A percentile compares a stretch with the other conserved stretches of the same genome.
Conservation (phyloP, 164 flowering plant species). For the Dillenia suffruticosa region DNA sequence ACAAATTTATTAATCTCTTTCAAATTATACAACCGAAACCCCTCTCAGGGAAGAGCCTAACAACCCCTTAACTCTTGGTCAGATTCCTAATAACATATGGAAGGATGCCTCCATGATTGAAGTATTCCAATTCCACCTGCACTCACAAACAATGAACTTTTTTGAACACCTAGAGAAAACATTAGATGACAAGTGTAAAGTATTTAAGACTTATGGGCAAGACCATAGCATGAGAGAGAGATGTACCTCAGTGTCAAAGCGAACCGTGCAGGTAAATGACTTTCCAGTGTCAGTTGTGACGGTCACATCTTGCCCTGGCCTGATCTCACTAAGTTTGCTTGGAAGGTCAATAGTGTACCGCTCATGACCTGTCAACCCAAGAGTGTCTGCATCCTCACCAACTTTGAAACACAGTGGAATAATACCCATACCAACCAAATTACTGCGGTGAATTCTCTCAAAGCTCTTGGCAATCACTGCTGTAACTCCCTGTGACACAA, state of each 20-base stretch:
- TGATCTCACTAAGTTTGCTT: conserved; percentile 50
- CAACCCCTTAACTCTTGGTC: conserved; percentile 21
- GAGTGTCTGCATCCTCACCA: conserved; percentile 81
- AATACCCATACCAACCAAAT: conserved; percentile 85
- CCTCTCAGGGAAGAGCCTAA: no score
- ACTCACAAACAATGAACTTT: conserved; percentile 8
- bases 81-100: conserved; percentile 74
- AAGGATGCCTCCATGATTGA: conserved; percentile 86
- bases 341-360: conserved; percentile 74
- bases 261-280: conserved; percentile 65
- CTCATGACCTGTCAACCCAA: conserved; percentile 76
- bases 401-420: conserved; percentile 75
- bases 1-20: no score
- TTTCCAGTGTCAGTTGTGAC: conserved; percentile 66
- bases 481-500: conserved; percentile 63
- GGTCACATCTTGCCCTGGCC: conserved; percentile 78
- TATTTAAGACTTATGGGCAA: no score
- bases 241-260: conserved; percentile 83
- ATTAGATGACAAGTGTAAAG: background rate
- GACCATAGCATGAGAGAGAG: background rate
- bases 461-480: conserved; percentile 87
- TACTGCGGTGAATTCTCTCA: conserved; percentile 85
- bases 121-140: conserved; percentile 91
- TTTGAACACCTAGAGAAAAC: background rate
- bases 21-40: no score